Base-by-base conservation (phyloP, 345 rosid species). In the Combretum micranthum region DNA sequence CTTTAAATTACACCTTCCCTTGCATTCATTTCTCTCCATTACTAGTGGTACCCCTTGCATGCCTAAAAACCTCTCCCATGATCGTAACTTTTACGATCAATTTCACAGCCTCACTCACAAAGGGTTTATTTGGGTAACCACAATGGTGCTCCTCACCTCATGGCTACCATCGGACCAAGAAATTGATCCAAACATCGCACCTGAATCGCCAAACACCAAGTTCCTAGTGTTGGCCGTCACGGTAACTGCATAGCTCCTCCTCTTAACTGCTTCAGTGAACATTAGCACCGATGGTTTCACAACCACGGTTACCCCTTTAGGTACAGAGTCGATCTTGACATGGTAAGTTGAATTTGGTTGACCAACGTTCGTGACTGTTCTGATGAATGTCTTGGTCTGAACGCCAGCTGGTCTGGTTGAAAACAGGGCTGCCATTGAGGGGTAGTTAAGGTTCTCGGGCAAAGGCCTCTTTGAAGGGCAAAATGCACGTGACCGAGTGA, bases 161-260 rank as follows among this genome's bases (percentile, higher is more conserved):
- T 86, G 98, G 63, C 66, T 81, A 64, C 87, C 94, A 21, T 92
- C 88, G 0, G 79, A 77, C 98, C 97, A 89, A 0, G 87, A 69
- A 20, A 92, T 65, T 0, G 94, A 83, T 59, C 97, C 96, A 26
- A 84, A 89, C 0, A 59, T 74, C 16, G 83, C 95, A 52, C 91
- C 91, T 0, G 87, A 65, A 62, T 86, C 77, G 42, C 62, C 90
- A 57, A 81, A 45, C 70, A 75, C 75, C 50, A 86, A 56, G 19
- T 68, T 71, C 68, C 65, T 71, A 62, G 74, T 57, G 52, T 92
- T 67, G 0, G 83, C 86, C 10, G 78, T 74, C 17, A 85, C 56
- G 0, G 85, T 83, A 53, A 89, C 83, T 19, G 69, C 63, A 56
- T 67, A 89, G 59, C 84, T 88, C 61, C 58, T 64, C 68, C 75